Conservation (phyloP, 768 basidiomycete species). For the Serendipita indica region DNA sequence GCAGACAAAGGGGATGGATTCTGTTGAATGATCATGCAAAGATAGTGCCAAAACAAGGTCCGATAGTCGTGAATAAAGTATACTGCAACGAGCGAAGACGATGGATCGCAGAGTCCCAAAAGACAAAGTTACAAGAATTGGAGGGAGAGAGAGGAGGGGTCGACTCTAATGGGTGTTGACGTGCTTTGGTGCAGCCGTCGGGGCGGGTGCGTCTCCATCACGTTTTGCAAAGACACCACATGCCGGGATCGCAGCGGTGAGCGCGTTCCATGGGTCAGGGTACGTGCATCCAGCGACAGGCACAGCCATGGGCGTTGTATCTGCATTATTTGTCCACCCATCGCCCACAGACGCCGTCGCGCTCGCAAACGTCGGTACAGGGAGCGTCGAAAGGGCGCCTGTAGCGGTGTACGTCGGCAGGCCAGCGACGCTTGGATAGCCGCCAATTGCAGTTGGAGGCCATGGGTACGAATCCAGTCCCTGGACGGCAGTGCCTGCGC, state of each 20-base stretch:
- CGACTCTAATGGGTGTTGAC: no score
- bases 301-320: constrained; percentile 48
- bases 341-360: constrained; percentile 38
- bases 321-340: constrained; percentile 72
- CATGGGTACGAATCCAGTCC: constrained; percentile 5
- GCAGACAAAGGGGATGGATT: no score
- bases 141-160: no score
- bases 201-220: neutral
- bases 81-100: no score
- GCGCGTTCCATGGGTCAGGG: constrained; percentile 66
- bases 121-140: no score
- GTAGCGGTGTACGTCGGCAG: constrained; percentile 24
- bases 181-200: neutral
- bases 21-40: no score
- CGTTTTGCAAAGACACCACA: neutral
- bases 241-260: constrained; percentile 36
- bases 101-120: no score
- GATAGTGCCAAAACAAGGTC: no score
- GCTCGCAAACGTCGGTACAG: constrained; percentile 30
- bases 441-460: constrained; percentile 10
- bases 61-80: no score
- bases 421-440: constrained; percentile 15
- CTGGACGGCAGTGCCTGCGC: constrained; percentile 12
- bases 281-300: constrained; percentile 63
- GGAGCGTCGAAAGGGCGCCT: constrained; percentile 21